Conservation (phyloP, 257 asterid genomes). For the Cordia subcordata region DNA sequence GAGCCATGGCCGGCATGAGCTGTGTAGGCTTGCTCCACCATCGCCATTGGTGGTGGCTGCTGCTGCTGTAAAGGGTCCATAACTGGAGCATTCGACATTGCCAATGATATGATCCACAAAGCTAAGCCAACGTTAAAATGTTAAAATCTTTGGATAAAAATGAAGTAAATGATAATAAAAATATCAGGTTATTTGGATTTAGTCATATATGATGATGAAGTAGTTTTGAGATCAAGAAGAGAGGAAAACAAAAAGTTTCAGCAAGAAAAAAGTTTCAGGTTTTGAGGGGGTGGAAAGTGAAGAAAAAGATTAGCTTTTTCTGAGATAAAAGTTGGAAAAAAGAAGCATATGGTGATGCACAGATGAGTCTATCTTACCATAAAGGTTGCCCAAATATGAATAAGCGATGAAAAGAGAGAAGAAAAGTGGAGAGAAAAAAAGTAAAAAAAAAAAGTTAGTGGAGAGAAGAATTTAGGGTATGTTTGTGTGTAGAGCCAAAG, state of each 20-base stretch:
- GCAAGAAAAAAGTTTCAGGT: not conserved
- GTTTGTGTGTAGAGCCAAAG: too few relatives aligned
- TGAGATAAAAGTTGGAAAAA: not conserved
- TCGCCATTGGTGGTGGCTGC: conserved; percentile 56
- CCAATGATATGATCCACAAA: not conserved
- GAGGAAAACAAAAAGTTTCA: not conserved
- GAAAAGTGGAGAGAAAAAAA: not conserved
- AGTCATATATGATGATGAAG: not conserved
- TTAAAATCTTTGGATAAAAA: too few relatives aligned
- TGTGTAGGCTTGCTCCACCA: conserved; percentile 48
- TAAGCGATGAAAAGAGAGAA: not conserved
- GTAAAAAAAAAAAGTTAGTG: not conserved
- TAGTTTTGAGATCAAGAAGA: not conserved
- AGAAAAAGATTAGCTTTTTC: not conserved
- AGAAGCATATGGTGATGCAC: too few relatives aligned
- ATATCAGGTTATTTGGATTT: too few relatives aligned
- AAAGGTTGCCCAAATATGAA: not conserved
- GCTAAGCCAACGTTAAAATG: too few relatives aligned
- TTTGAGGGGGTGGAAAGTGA: not conserved
- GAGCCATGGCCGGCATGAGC: conserved; percentile 63
- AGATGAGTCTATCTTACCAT: too few relatives aligned
- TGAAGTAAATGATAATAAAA: not conserved
- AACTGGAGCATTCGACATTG: conserved; percentile 34
- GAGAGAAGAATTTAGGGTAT: not conserved
- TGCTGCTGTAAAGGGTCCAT: conserved; percentile 22